Evolutionary conservation across 352 stramenopile species (phyloP).

Genomic region (Elongisporangium prolatum): DNA sequence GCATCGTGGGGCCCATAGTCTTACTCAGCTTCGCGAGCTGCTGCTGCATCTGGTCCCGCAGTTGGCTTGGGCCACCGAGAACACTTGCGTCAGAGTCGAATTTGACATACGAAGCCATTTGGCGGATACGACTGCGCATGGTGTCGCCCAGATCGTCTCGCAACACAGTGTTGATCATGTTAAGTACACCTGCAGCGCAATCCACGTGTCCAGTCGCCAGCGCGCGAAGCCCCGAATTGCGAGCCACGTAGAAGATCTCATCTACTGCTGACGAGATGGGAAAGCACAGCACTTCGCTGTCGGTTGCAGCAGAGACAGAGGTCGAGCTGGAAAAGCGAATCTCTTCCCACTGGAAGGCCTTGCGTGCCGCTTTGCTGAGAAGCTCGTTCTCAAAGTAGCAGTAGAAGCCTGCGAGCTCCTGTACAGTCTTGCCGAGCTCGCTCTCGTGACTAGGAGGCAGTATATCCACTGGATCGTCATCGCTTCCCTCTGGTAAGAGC

Average conservation of each 20-base stretch:
- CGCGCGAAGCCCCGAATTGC: constrained; percentile 73
- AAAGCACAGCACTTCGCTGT: constrained; percentile 41
- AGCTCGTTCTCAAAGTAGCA: constrained; percentile 85
- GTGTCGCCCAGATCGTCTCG: constrained; percentile 71
- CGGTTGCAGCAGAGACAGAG: constrained; percentile 3
- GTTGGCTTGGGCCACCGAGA: constrained; percentile 46
- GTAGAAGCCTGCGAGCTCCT: constrained; percentile 82
- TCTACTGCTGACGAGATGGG: constrained; percentile 83
- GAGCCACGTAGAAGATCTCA: constrained; percentile 85
- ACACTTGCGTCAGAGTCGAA: constrained; percentile 48
- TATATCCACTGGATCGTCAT: constrained; percentile 6
- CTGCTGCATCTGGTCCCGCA: constrained; percentile 85
- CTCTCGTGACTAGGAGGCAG: constrained; percentile 66
- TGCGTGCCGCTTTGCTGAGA: constrained; percentile 64
- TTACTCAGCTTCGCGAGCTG: constrained; percentile 86
- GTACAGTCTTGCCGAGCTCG: constrained; percentile 73
- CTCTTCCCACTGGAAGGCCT: constrained; percentile 86
- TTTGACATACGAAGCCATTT: constrained; percentile 61
- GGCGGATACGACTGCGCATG: constrained; percentile 73
- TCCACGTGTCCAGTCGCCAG: constrained; percentile 81
- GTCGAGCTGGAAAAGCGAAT: constrained; percentile 49
- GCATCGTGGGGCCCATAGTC: constrained; percentile 47
- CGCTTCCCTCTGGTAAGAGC: constrained; percentile 7
- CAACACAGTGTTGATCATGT: constrained; percentile 83
- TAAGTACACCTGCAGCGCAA: constrained; percentile 76